Evolutionary conservation across 2,329 filamentous ascomycete species (phyloP), one percentile per base, ranked within the genome.

Genomic region (Fusarium irregulare): DNA sequence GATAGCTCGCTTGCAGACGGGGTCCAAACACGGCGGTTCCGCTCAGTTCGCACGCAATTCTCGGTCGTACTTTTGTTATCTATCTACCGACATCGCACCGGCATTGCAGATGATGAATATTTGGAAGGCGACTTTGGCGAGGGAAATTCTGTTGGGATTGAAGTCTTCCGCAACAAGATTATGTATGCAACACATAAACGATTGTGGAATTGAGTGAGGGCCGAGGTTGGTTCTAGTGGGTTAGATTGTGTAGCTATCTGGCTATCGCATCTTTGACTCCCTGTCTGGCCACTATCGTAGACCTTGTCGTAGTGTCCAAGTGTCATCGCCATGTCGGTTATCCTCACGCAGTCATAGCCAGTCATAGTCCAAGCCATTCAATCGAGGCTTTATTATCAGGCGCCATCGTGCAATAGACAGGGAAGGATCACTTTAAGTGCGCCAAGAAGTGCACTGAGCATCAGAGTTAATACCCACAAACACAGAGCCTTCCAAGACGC

Each of bases 271-370:
- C 5, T 4, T 4, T n/a, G 10, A n/a, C 34, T 6, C 3, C 34
- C 7, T 3, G 5, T 11, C 18, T 11, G 16, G 34, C 18, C 18
- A 37, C 9, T 0, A 6, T 10, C 0, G 1, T 6, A 2, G 9
- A 37, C 34, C 16, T 37, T 18, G 1, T n/a, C 16, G 16, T 37
- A 37, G 9, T n/a, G 18, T 7, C 9, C 34, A n/a, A n/a, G 18
- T 37, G 34, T 6, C 34, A n/a, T 37, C 9, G 18, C 16, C 32
- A 4, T 37, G 16, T 18, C 5, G 9, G 16, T 6, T 11, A 37
- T 6, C 16, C 32, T 37, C 16, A 37, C 5, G 16, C 5, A 37
- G 32, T 5, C 3, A 4, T 37, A 18, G 16, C 32, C 32, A 18
- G 4, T 18, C 5, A 18, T 37, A 28, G 11, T 28, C 11, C 28